Evolutionary conservation across 768 basidiomycete species (phyloP), one percentile per base, ranked within the genome.

Genomic region (Dendrothele bispora): DNA sequence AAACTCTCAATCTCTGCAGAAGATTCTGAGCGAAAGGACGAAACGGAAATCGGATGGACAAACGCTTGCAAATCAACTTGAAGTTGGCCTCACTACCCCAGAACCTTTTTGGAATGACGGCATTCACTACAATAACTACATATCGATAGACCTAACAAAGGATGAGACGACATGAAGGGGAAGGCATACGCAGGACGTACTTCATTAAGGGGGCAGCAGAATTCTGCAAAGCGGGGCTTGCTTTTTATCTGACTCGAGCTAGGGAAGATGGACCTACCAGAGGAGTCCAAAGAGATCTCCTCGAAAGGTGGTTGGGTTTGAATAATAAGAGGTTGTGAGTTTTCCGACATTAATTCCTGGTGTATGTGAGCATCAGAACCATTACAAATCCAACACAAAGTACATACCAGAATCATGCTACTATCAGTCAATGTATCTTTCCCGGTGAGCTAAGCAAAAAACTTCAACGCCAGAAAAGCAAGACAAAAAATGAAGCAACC

Each of bases 161-260:
- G 5, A 28, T 11, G 28, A 7, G 20, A 28, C 21, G 10, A 41
- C 11, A 24, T 4, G 11, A 34, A 41, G 17, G 24, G 25, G 12
- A 18, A 12, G 7, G 49, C 41, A 29, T 17, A 11, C 15, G 27
- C 29, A 14, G 4, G 36, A 52, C 68, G 10, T 34, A 89, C 91
- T 72, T 91, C 85, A 7, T 67, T 55, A 51, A 83, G 64, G 43
- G 68, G 74, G 57, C 86, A 93, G 1, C 80, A 72, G 60, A 88
- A 94, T 44, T 94, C 88, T 0, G 77, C 72, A 58, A 93, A 91
- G n/a, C 79, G 77, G 11, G 90, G 91, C 61, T 91, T 93, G 43
- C 67, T 51, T 43, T 67, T 69, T 1, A 66, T 69, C 25, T 77
- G 64, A 67, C 61, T 53, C 57, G 69, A 7, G 80, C 74, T 59